These are phyloP conservation scores for Globisporangium canariense DNA, from an alignment of 352 stramenopile species.

Conservation along the genomic window DNA sequence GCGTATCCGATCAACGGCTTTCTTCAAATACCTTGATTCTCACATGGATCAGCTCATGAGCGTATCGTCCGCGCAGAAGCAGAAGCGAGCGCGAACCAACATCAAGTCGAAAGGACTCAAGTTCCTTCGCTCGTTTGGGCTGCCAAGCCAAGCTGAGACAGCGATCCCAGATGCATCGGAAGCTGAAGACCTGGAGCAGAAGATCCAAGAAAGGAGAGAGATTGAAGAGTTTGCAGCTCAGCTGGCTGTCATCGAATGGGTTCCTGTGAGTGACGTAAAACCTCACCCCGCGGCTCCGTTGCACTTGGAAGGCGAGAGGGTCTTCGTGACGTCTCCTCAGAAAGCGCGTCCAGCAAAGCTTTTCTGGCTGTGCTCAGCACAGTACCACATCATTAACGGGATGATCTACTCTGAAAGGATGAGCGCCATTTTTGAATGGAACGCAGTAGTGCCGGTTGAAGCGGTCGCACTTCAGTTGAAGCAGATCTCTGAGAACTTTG, in stretches of 20 bases:
- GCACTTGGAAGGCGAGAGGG: conserved; percentile 27
- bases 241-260: conserved; percentile 51
- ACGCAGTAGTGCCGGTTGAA: conserved; percentile 29
- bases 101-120: conserved; percentile 55
- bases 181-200: conserved; percentile 29
- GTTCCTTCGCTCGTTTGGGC: conserved; percentile 45
- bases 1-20: conserved; percentile 34
- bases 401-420: conserved; percentile 39
- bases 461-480: conserved; percentile 51
- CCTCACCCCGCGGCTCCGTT: conserved; percentile 36
- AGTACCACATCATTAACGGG: conserved; percentile 58
- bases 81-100: conserved; percentile 29
- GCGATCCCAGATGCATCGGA: conserved; percentile 3
- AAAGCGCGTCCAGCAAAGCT: conserved; percentile 38
- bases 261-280: conserved; percentile 44
- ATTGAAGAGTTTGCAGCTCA: conserved; percentile 67
- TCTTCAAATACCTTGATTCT: conserved; percentile 67
- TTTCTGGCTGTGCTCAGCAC: conserved; percentile 58
- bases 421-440: conserved; percentile 43
- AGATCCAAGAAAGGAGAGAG: conserved; percentile 34
- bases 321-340: conserved; percentile 46
- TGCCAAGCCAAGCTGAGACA: conserved; percentile 18
- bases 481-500: conserved; percentile 41
- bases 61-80: conserved; percentile 20
- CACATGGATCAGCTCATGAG: conserved; percentile 55